phyloP scores from a whole-genome alignment of 345 rosid species.

The Crucihimalaya himalaica region DNA sequence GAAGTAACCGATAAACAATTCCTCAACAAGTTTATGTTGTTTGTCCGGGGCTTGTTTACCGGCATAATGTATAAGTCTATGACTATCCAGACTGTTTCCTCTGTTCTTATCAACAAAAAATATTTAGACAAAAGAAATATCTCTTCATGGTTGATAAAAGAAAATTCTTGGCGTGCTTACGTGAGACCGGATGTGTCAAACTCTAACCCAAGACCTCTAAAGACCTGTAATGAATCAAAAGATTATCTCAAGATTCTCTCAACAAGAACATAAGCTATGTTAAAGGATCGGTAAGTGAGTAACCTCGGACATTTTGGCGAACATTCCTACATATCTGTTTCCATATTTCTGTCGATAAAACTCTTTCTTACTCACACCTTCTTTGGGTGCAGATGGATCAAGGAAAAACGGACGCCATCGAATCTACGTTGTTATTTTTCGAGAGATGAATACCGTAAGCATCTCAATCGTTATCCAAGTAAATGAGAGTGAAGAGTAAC shows the following conservation, averaged over 20 bases:
- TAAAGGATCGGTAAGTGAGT: slow-evolving; percentile 10
- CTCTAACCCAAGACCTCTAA: slow-evolving; percentile 68
- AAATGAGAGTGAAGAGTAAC: slow-evolving; percentile 13
- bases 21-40: slow-evolving; percentile 83
- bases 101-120: slow-evolving; percentile 42
- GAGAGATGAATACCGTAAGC: neutral
- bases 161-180: slow-evolving; percentile 48
- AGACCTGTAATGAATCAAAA: slow-evolving; percentile 53
- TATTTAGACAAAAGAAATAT: slow-evolving; percentile 2
- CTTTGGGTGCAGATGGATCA: slow-evolving; percentile 81
- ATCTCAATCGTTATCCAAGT: neutral
- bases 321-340: slow-evolving; percentile 49
- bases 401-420: slow-evolving; percentile 89
- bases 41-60: slow-evolving; percentile 64
- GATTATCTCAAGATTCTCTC: slow-evolving; percentile 1
- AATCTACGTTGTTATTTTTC: slow-evolving; percentile 44
- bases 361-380: slow-evolving; percentile 76
- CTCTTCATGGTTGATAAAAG: neutral
- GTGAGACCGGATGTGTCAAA: slow-evolving; percentile 81
- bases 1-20: slow-evolving; percentile 82
- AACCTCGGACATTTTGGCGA: slow-evolving; percentile 70
- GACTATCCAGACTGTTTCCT: slow-evolving; percentile 84
- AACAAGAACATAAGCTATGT: slow-evolving; percentile 15
- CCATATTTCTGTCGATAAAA: slow-evolving; percentile 70
- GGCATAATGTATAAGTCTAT: slow-evolving; percentile 74